These are phyloP conservation scores for Amborella trichopoda DNA, from an alignment of 164 flowering plant genomes.

Conservation along the genomic window DNA sequence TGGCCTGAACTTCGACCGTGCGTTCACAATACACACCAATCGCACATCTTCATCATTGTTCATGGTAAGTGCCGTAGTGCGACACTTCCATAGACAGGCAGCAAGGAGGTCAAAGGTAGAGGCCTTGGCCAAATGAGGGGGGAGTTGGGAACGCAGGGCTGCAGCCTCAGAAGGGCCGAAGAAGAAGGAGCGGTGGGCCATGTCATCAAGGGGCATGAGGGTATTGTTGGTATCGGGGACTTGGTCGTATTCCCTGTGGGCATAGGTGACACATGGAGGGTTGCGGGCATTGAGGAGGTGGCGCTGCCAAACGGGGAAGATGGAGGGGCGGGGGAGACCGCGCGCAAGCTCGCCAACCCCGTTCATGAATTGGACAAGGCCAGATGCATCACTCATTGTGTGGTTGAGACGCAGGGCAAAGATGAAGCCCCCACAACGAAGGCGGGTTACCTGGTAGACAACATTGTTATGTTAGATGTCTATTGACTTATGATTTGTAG, in stretches of 20 bases:
- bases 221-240: slow-evolving; percentile 1
- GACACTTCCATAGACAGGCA: slow-evolving; percentile 26
- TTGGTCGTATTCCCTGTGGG: slow-evolving; percentile 17
- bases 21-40: slow-evolving; percentile 9
- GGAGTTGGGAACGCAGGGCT: slow-evolving; percentile 9
- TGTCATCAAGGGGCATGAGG: slow-evolving; percentile 4
- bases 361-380: slow-evolving; percentile 19
- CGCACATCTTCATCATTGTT: slow-evolving; percentile 17
- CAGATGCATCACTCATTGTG: slow-evolving; percentile 20
- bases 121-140: slow-evolving; percentile 5
- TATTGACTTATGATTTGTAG: too few species aligned
- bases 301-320: slow-evolving; percentile 20
- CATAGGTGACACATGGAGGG: slow-evolving; percentile 11
- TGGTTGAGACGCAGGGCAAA: slow-evolving; percentile 24
- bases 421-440: slow-evolving; percentile 28
- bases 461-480: too few species aligned
- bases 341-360: slow-evolving; percentile 19
- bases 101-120: slow-evolving; percentile 19
- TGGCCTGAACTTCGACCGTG: slow-evolving; percentile 6
- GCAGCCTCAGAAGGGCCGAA: slow-evolving; percentile 13
- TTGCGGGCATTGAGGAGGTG: slow-evolving; percentile 15
- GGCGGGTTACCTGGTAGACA: slow-evolving; percentile 37
- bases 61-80: slow-evolving; percentile 17
- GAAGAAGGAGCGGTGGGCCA: slow-evolving; percentile 19
- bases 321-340: slow-evolving; percentile 13